These are phyloP conservation scores for Colletotrichum lini DNA, from an alignment of 2,329 filamentous ascomycete genomes.

Conservation along the genomic window DNA sequence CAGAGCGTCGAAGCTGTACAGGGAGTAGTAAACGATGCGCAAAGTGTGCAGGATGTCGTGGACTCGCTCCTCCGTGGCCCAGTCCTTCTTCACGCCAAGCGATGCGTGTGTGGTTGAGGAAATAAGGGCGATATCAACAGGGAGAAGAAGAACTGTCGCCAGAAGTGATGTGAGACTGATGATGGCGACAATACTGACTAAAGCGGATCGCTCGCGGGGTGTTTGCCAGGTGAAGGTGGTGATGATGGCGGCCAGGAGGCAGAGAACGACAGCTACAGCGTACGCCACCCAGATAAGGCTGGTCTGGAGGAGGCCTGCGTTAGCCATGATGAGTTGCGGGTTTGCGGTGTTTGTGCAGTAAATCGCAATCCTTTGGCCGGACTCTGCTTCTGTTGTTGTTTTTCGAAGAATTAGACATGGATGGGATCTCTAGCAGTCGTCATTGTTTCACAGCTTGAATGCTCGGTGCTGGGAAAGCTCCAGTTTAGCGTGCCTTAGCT, in stretches of 20 bases:
- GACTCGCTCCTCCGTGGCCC: slow-evolving; percentile 88
- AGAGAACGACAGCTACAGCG: slow-evolving; percentile 82
- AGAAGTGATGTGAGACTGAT: slow-evolving; percentile 89
- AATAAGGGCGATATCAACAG: slow-evolving; percentile 94
- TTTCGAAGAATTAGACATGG: slow-evolving; percentile 9
- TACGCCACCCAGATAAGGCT: slow-evolving; percentile 97
- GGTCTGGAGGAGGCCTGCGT: slow-evolving; percentile 80
- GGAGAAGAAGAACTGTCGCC: slow-evolving; percentile 91
- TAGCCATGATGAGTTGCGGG: slow-evolving; percentile 50
- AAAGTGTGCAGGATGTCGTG: slow-evolving; percentile 84
- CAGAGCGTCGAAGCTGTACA: slow-evolving; percentile 92
- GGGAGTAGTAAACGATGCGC: slow-evolving; percentile 89
- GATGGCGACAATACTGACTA: slow-evolving; percentile 88
- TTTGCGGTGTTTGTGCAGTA: not conserved
- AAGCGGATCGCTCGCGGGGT: slow-evolving; percentile 85
- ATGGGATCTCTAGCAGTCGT: slow-evolving; percentile 22
- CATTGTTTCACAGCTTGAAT: slow-evolving; percentile 34
- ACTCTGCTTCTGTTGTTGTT: slow-evolving; percentile 20
- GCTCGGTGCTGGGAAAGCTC: slow-evolving; percentile 29
- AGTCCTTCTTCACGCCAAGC: slow-evolving; percentile 89
- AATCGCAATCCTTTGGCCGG: not conserved
- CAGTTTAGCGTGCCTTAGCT: slow-evolving; percentile 24
- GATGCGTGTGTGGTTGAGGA: slow-evolving; percentile 86
- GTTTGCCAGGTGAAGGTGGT: slow-evolving; percentile 95
- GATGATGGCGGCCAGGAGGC: slow-evolving; percentile 82